Conservation (phyloP, 805 yeast genomes). For the Huiozyma naganishii region DNA sequence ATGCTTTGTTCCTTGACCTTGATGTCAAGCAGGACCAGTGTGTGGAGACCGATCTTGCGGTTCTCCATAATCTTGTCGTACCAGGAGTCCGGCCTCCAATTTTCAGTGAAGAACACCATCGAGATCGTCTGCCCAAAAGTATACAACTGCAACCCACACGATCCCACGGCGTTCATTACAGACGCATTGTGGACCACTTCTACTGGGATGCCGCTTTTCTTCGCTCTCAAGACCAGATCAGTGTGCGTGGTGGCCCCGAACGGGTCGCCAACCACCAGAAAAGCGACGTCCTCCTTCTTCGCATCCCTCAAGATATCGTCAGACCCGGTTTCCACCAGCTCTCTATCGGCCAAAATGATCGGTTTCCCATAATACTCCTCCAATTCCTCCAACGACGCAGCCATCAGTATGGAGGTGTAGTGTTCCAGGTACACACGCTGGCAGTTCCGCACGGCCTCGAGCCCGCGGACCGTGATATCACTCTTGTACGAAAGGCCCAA, state of each 20-base stretch:
- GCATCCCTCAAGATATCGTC: constrained; percentile 75
- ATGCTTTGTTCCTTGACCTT: constrained; percentile 95
- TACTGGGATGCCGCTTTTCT: constrained; percentile 67
- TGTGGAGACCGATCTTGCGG: constrained; percentile 82
- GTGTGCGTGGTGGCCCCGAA: constrained; percentile 98
- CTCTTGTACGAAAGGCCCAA: constrained; percentile 80
- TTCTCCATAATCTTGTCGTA: constrained; percentile 84
- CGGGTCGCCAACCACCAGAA: constrained; percentile 93
- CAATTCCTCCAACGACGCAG: constrained; percentile 63
- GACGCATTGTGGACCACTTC: constrained; percentile 91
- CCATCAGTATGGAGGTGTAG: constrained; percentile 90
- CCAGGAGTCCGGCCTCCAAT: constrained; percentile 95
- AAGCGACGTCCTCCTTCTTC: constrained; percentile 75
- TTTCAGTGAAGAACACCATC: constrained; percentile 86
- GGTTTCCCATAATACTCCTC: constrained; percentile 81
- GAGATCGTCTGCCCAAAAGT: constrained; percentile 97
- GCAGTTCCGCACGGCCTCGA: constrained; percentile 73
- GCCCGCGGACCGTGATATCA: constrained; percentile 91
- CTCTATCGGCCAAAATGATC: constrained; percentile 86
- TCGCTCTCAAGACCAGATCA: constrained; percentile 83
- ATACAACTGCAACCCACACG: constrained; percentile 91
- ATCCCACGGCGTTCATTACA: constrained; percentile 97
- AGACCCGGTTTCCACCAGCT: constrained; percentile 81
- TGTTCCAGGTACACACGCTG: constrained; percentile 91
- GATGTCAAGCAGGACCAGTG: constrained; percentile 78